Evolutionary conservation across 345 rosid species (phyloP).

Genomic region (Anastatica hierochuntica): DNA sequence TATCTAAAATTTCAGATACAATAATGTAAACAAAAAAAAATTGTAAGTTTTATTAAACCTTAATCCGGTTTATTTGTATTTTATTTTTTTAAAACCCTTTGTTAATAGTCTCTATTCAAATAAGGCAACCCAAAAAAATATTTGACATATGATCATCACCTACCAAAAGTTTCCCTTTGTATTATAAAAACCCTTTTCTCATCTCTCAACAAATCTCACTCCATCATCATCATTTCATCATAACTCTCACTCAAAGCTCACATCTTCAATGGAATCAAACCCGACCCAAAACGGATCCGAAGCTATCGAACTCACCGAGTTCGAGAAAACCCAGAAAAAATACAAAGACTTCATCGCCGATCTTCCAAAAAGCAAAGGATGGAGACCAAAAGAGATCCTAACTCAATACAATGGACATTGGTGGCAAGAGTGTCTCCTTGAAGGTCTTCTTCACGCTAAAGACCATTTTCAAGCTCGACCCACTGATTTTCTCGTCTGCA

Average conservation of each 20-base stretch:
- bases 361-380: conserved; percentile 26
- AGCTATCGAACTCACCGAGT: conserved; percentile 6
- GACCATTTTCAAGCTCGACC: conserved; percentile 27
- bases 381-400: conserved; percentile 25
- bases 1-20: too few species aligned
- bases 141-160: background rate
- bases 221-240: background rate
- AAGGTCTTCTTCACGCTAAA: conserved; percentile 26
- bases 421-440: conserved; percentile 32
- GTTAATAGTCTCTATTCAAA: too few species aligned
- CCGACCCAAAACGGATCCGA: conserved; percentile 13
- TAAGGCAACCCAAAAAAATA: too few species aligned
- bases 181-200: conserved; percentile 9
- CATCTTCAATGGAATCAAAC: conserved; percentile 4
- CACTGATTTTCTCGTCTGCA: conserved; percentile 26
- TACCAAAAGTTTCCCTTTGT: background rate
- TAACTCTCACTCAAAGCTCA: background rate
- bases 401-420: conserved; percentile 20
- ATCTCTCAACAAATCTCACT: background rate
- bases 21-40: too few species aligned
- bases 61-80: too few species aligned
- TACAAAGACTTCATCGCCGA: conserved; percentile 15
- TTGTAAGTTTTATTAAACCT: too few species aligned
- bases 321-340: conserved; percentile 25
- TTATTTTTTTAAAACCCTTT: too few species aligned